Percentiles rank a stretch among this genome's conserved stretches.
These are phyloP conservation scores for Arthrobotrys sphaeroides DNA, from an alignment of 2,329 filamentous ascomycete genomes.

Conservation along the genomic window DNA sequence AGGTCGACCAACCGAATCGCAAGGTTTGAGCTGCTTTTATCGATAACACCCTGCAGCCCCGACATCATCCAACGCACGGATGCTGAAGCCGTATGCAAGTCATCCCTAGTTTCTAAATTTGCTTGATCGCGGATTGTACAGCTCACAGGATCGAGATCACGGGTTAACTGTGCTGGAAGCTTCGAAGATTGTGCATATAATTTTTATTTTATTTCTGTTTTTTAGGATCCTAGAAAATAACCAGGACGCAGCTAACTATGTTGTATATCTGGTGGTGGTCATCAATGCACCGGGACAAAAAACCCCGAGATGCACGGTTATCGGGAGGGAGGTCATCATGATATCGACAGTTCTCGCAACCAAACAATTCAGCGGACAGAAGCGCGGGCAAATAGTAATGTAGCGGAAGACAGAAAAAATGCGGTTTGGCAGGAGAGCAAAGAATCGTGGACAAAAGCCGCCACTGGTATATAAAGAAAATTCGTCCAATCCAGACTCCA, in stretches of 20 bases:
- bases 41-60: conserved; percentile 45
- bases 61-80: conserved; percentile 33
- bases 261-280: conserved; percentile 49
- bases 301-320: conserved; percentile 35
- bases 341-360: conserved; percentile 54
- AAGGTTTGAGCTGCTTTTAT: conserved; percentile 50
- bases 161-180: background rate
- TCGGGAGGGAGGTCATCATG: conserved; percentile 44
- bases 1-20: conserved; percentile 45
- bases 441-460: conserved; percentile 9
- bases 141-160: background rate
- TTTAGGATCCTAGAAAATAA: conserved; percentile 18
- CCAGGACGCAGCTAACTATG: conserved; percentile 28
- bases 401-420: conserved; percentile 17
- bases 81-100: conserved; percentile 16
- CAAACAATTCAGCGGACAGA: conserved; percentile 40
- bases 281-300: conserved; percentile 43
- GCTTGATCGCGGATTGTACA: no score
- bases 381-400: background rate
- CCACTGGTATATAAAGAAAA: conserved; percentile 45
- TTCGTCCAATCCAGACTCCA: conserved; percentile 53
- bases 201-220: conserved; percentile 48
- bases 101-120: background rate
- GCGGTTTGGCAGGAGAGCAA: background rate
- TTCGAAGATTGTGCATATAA: background rate